Evolutionary conservation across 306 rosid genomes (phyloP).

Genomic region (Comarum palustre): DNA sequence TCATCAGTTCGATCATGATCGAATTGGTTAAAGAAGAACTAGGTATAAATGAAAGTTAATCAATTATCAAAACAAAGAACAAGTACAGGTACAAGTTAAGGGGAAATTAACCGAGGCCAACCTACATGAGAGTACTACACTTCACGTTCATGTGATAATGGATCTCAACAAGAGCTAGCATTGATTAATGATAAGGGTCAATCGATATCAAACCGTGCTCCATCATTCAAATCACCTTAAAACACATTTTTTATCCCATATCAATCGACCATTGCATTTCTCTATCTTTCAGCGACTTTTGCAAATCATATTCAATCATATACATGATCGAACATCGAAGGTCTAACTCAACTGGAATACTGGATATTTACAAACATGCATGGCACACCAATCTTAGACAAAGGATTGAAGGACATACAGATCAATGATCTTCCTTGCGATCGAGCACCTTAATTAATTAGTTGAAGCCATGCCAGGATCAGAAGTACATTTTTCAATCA

Average conservation of each 20-base stretch:
- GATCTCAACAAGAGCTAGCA: background rate
- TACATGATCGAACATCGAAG: background rate
- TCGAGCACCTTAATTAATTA: background rate
- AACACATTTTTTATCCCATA: background rate
- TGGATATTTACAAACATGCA: background rate
- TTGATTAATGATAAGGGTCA: background rate
- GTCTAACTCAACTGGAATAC: background rate
- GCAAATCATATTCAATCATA: background rate
- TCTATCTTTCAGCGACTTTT: background rate
- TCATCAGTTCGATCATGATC: background rate
- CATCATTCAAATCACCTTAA: background rate
- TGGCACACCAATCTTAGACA: background rate
- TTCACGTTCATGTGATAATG: background rate
- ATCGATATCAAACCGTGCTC: background rate
- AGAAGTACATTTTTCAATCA: slow-evolving; percentile 3
- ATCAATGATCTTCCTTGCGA: background rate
- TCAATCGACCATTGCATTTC: background rate
- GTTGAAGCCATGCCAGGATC: background rate
- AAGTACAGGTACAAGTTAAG: background rate
- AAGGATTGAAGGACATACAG: background rate
- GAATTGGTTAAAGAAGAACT: background rate
- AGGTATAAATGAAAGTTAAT: background rate
- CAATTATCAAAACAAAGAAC: background rate
- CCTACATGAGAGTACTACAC: background rate
- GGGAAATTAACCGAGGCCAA: background rate